Percentiles rank a stretch among this genome's conserved stretches.
These are phyloP conservation scores for Colletotrichum sp. DNA, from an alignment of 2,329 filamentous ascomycete species.

Conservation along the genomic window DNA sequence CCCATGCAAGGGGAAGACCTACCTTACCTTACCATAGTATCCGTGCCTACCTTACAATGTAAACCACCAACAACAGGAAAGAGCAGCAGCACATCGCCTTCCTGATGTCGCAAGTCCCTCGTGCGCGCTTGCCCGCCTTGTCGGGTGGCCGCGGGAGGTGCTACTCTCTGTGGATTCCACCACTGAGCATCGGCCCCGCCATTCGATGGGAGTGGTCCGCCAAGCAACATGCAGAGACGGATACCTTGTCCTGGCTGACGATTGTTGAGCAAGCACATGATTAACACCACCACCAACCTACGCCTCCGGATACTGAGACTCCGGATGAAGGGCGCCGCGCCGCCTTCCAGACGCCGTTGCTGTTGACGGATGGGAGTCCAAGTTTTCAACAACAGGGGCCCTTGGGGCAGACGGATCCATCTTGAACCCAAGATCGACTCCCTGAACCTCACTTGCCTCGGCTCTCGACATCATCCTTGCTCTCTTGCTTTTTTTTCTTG, in stretches of 20 bases:
- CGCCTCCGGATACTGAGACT: background rate
- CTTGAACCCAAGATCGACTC: background rate
- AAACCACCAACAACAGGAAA: background rate
- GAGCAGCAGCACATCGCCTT: background rate
- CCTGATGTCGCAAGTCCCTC: conserved; percentile 11
- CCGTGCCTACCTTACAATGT: background rate
- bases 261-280: conserved; percentile 21
- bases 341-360: background rate
- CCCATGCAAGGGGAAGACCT: background rate
- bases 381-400: background rate
- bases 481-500: background rate
- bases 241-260: background rate
- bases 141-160: conserved; percentile 5
- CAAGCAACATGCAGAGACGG: background rate
- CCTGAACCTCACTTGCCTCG: conserved; percentile 1
- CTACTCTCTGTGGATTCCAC: conserved; percentile 7
- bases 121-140: conserved; percentile 12
- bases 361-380: background rate
- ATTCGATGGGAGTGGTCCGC: conserved; percentile 4
- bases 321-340: conserved; percentile 11
- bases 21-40: background rate
- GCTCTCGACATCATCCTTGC: conserved; percentile 17
- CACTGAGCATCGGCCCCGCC: background rate
- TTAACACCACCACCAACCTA: background rate
- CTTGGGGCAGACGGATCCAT: background rate